phyloP scores from a whole-genome alignment of 176 grass and related monocot genomes.

The Raddia guianensis region DNA sequence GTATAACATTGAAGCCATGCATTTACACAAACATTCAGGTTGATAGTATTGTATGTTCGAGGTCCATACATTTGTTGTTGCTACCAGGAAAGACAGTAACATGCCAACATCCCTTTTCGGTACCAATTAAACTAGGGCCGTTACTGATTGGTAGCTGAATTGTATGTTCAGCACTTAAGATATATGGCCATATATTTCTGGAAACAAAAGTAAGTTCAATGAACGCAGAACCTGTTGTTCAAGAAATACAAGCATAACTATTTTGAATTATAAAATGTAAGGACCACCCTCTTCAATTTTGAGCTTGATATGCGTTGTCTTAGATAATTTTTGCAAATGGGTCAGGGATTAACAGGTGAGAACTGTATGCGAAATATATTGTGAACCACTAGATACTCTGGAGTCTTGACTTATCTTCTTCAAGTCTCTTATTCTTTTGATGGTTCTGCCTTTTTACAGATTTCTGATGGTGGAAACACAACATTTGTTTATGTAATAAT shows the following conservation, averaged over 20 bases:
- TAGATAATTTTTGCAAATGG: not conserved
- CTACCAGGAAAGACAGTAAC: not conserved
- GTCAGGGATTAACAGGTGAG: not conserved
- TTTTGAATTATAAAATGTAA: not conserved
- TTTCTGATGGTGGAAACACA: slow-evolving; percentile 47
- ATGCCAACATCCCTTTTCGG: not conserved
- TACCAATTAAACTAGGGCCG: slow-evolving; percentile 4
- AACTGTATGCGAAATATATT: slow-evolving; percentile 13
- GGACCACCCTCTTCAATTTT: not conserved
- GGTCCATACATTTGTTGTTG: not conserved
- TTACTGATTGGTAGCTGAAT: not conserved
- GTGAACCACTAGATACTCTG: not conserved
- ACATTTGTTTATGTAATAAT: slow-evolving; percentile 56
- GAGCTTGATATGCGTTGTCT: not conserved
- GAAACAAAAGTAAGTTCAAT: not conserved
- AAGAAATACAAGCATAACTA: not conserved
- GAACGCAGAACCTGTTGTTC: not conserved
- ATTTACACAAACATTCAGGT: not conserved
- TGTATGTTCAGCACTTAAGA: not conserved
- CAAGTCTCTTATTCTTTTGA: not conserved
- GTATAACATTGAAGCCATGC: not conserved
- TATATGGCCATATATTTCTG: not conserved
- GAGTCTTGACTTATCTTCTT: not conserved
- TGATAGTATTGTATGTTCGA: not conserved
- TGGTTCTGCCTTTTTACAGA: slow-evolving; percentile 34